Base-by-base conservation (phyloP, 768 basidiomycete species). In the Rhizopogon vesiculosus region DNA sequence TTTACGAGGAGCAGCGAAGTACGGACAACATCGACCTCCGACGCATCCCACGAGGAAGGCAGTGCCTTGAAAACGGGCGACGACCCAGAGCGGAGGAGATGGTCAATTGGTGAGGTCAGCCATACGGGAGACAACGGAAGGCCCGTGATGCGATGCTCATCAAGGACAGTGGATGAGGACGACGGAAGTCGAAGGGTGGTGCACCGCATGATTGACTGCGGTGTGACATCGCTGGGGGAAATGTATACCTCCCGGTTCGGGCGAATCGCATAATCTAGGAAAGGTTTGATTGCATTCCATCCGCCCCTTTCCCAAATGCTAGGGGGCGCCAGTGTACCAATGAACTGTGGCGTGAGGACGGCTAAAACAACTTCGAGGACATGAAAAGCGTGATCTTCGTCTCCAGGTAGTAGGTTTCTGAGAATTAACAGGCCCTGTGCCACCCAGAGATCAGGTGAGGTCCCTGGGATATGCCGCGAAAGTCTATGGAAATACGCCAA, bases 31-130 rank as follows among this genome's bases (percentile, higher is more conserved):
- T 95, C 89, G 12, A 82, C 74, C 67, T 98, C 94, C 3, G 84
- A 86, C 0, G 85, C 83, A 63, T 87, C 79, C 93, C 93, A 96
- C 3, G 78, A 75, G 0, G 72, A 57, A 0, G 93, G 90, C 1
- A 90, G 77, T 19, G 76, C 61, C 38, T 79, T 77, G 72, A 96
- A 89, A 0, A 91, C 87, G 0, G 79, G 71, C 1, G 87, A 81
- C 0, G 86, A 83, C 0, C 84, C 86, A 0, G 93, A 95, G 9
- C 85, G 84, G 8, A 98, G 74, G 7, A 98, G 80, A 60, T 93
- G 86, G 61, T 91, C 81, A 5, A 97, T 66, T 0, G 93, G 83
- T 0, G 76, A 68, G 42, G 88, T 75, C 5, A 80, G 66, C 89
- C 93, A 96, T 64, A 91, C 87, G 7, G 70, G 70, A 2, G 71